Conservation (phyloP, 495 filamentous ascomycete genomes). For the Opeltia flavorubescens region DNA sequence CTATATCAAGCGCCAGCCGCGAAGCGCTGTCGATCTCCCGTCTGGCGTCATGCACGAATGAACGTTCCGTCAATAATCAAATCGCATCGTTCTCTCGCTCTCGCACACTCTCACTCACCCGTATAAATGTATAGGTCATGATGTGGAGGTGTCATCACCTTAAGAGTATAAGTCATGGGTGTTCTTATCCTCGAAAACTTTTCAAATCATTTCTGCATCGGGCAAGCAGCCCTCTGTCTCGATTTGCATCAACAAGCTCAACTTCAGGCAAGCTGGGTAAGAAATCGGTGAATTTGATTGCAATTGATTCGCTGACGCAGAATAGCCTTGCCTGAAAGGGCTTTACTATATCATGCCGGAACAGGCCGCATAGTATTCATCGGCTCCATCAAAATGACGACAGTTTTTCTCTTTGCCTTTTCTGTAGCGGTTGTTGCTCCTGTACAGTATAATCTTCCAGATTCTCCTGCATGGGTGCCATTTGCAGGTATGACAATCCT, state of each 20-base stretch:
- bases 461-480: slow-evolving; percentile 30
- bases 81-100: too few species aligned
- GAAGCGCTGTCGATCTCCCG: background rate
- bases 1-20: background rate
- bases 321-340: slow-evolving; percentile 37
- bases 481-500: slow-evolving; percentile 27
- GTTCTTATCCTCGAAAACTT: too few species aligned
- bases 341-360: slow-evolving; percentile 63
- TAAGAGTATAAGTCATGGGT: background rate
- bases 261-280: background rate
- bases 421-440: slow-evolving; percentile 49
- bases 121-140: too few species aligned
- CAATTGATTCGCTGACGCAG: too few species aligned
- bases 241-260: too few species aligned
- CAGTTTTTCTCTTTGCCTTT: slow-evolving; percentile 53
- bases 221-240: too few species aligned
- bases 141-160: background rate
- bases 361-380: slow-evolving; percentile 50
- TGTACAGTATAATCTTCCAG: slow-evolving; percentile 34
- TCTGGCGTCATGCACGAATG: background rate
- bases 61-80: too few species aligned
- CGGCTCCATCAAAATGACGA: slow-evolving; percentile 51
- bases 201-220: too few species aligned
- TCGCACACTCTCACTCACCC: too few species aligned
- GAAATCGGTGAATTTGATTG: too few species aligned